These are phyloP conservation scores for Catunica adiposa DNA, from an alignment of 2,329 filamentous ascomycete species.

Conservation along the genomic window DNA sequence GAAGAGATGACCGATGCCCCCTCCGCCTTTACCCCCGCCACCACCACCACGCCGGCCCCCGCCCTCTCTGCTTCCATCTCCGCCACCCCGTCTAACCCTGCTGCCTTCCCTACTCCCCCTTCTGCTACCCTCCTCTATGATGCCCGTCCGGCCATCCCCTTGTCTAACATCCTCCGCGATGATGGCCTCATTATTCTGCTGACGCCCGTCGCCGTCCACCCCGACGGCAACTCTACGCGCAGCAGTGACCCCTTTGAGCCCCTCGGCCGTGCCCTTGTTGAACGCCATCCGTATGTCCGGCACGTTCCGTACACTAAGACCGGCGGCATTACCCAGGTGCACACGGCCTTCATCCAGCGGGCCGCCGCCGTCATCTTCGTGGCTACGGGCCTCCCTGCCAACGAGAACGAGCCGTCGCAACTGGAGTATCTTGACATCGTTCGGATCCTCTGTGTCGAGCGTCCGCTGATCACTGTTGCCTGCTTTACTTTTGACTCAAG, in stretches of 20 bases:
- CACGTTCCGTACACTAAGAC: slow-evolving; percentile 56
- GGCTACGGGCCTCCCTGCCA: slow-evolving; percentile 30
- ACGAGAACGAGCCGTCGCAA: slow-evolving; percentile 34
- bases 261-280: slow-evolving; percentile 46
- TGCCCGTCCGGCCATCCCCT: slow-evolving; percentile 29
- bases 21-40: slow-evolving; percentile 10
- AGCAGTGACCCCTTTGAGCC: slow-evolving; percentile 54
- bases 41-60: slow-evolving; percentile 29
- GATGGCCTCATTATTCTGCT: slow-evolving; percentile 43
- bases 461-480: slow-evolving; percentile 35
- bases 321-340: slow-evolving; percentile 45
- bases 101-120: background rate
- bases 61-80: slow-evolving; percentile 18
- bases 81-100: slow-evolving; percentile 14
- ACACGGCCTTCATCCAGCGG: slow-evolving; percentile 44
- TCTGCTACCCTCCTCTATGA: slow-evolving; percentile 25
- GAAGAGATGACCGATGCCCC: slow-evolving; percentile 10
- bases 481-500: slow-evolving; percentile 30
- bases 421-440: slow-evolving; percentile 32
- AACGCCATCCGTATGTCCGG: slow-evolving; percentile 42
- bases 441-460: slow-evolving; percentile 27
- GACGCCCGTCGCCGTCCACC: slow-evolving; percentile 38
- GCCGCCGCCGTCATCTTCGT: slow-evolving; percentile 46
- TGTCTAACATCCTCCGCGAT: slow-evolving; percentile 26
- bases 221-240: slow-evolving; percentile 25